Evolutionary conservation across 2,329 filamentous ascomycete species (phyloP), one percentile per base, ranked within the genome.

Genomic region (Dactylellina parvicollis): DNA sequence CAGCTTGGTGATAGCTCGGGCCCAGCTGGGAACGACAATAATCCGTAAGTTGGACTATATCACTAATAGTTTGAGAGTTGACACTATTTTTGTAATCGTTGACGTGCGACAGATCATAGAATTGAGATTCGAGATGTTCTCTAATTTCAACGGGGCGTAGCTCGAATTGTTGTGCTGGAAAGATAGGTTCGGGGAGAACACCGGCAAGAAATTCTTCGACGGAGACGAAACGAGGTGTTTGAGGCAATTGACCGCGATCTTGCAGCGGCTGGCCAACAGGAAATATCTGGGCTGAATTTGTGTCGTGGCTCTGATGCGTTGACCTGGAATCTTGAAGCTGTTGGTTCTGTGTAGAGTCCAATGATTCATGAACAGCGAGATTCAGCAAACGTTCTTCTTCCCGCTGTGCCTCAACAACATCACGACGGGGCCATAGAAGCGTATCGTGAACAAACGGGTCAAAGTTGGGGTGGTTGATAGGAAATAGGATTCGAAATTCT

Each of bases 381-480:
- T 46, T 50, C 40, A 22, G 40, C 36, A 34, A 32, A 22, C 47
- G 44, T 47, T 64, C 59, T 24, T 36, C 60, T 5, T 46, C 32
- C 38, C 40, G 26, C 59, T 64, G 55, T 52, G 40, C 26, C 49
- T 65, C 67, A 59, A 72, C 42, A 32, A 72, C 67, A 34, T 72
- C 67, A 36, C 34, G 59, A 22, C 67, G 54, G 7, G 67, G 59
- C 67, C 67, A 72, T n/a, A 65, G 46, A 10, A 57, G 34, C 2
- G 59, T 64, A 32, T 65, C 67, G 59, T 65, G 67, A 14, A 59
- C 54, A 36, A 72, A 72, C 0, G 67, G 59, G n/a, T 65, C 38
- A 36, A 65, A 72, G 14, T 47, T 28, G n/a, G 59, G 67, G 9
- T 64, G 67, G 4, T 72, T 36, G n/a, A 64, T 28, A 0, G 67